Percentiles rank a stretch among this genome's conserved stretches.
phyloP scores from a whole-genome alignment of 2,329 filamentous ascomycete genomes.

The Fusarium proliferatum region DNA sequence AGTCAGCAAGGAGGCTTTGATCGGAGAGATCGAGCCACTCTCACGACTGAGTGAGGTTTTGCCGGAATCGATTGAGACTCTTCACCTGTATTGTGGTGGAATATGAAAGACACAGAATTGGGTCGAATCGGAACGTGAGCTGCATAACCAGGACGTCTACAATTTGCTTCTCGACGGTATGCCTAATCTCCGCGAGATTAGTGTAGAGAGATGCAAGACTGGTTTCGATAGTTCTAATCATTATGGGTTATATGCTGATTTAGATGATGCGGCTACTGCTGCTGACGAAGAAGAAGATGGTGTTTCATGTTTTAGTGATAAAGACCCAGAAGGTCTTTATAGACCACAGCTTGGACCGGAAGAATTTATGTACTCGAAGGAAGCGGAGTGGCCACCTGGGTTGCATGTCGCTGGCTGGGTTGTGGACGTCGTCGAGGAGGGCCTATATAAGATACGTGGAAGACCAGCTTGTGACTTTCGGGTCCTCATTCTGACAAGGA shows the following conservation, averaged over 20 bases:
- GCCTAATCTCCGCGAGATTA: conserved; percentile 14
- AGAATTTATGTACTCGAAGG: neutral
- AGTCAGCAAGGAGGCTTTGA: neutral
- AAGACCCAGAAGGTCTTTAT: neutral
- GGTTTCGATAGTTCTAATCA: rapidly evolving
- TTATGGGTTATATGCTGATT: neutral
- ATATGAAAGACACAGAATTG: rapidly evolving
- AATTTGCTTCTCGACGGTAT: neutral
- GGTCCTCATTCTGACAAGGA: neutral
- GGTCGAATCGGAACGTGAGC: neutral
- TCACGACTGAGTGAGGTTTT: neutral
- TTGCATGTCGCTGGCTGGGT: conserved; percentile 3
- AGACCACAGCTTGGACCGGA: neutral
- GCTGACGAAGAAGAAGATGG: neutral
- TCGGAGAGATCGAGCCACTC: neutral
- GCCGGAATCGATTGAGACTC: conserved; percentile 6
- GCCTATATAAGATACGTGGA: neutral
- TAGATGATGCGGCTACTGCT: too few species aligned
- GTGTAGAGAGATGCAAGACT: neutral
- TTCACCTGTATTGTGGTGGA: neutral
- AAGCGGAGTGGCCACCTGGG: neutral
- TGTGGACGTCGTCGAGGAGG: neutral
- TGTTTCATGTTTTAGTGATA: neutral
- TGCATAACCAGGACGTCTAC: neutral
- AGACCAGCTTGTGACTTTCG: neutral